Base-by-base conservation (phyloP, 2,329 filamentous ascomycete species). In the Colletotrichum liaoningense region DNA sequence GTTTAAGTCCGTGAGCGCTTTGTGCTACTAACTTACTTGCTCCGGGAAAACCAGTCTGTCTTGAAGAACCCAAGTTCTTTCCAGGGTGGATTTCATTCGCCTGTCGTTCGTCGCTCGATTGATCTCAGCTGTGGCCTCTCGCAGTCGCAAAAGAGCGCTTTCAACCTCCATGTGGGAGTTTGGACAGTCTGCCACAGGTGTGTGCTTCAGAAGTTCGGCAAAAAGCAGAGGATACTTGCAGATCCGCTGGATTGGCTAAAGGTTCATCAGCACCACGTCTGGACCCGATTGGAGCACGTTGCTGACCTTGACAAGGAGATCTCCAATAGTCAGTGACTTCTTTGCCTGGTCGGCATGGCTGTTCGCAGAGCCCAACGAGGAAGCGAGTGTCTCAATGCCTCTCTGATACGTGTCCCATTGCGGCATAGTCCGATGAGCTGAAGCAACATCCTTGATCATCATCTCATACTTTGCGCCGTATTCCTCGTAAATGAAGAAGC, bases 171-270 rank as follows among this genome's bases (percentile, higher is more conserved):
- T 91, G 81, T 98, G 93, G 1, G 95, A 93, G 74, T 91, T 91
- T 0, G 95, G 95, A 78, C 95, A 97, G 79, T 98, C 96, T 68
- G 90, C 92, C 1, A 94, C 93, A 2, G 95, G 94, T 0, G 95
- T 98, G 76, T 93, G 89, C 78, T 93, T 95, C 73, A 95, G 87
- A 9, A 99, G 87, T 78, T 98, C 95, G 5, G 91, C 88, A 78
- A 98, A 95, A 2, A 98, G 86, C 4, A 99, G 86, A 12, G 95
- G 95, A 79, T 98, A 98, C 83, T 93, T 95, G 85, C 95, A 97
- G 26, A 98, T 90, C 68, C 96, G 90, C 83, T 99, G 96, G 24
- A 98, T 95, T 0, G 96, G 97, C 94, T 97, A 67, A 22, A 52
- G 52, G 16, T 19, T 42, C 66, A 69, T 76, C 75, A 75, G 55